Evolutionary conservation across 2,329 filamentous ascomycete species (phyloP).

Genomic region (Colletotrichum sp.): DNA sequence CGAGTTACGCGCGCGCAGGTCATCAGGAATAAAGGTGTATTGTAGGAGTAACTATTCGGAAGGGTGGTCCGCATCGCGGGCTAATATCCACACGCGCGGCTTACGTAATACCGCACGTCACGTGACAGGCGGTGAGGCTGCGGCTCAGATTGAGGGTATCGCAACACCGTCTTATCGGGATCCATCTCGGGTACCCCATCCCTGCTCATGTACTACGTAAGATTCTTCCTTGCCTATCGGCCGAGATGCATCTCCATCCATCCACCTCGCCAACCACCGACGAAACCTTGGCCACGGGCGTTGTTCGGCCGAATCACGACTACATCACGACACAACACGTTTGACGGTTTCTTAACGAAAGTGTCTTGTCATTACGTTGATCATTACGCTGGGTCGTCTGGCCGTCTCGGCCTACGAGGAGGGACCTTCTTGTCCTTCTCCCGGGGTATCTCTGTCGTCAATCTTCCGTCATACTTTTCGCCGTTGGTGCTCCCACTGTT

Average conservation of each 20-base stretch:
- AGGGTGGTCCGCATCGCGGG: too few relatives aligned
- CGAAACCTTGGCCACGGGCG: not conserved
- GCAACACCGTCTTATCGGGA: not conserved
- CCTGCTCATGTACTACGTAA: not conserved
- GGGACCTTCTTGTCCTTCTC: not conserved
- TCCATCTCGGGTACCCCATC: not conserved
- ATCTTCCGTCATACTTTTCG: not conserved
- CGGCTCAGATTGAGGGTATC: too few relatives aligned
- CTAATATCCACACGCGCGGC: too few relatives aligned
- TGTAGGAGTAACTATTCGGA: too few relatives aligned
- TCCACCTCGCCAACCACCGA: not conserved
- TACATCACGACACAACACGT: not conserved
- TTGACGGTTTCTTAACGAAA: not conserved
- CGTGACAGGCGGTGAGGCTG: too few relatives aligned
- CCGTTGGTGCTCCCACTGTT: not conserved
- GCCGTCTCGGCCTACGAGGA: not conserved
- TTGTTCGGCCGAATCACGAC: not conserved
- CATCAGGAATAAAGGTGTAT: too few relatives aligned
- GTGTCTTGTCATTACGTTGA: not conserved
- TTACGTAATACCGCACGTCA: too few relatives aligned
- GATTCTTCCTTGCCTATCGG: not conserved
- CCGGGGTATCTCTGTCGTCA: not conserved
- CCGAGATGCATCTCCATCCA: not conserved
- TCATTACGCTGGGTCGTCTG: not conserved
- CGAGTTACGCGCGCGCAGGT: too few relatives aligned